Evolutionary conservation across 2,329 filamentous ascomycete genomes (phyloP).

Genomic region (Aspergillus candidus): DNA sequence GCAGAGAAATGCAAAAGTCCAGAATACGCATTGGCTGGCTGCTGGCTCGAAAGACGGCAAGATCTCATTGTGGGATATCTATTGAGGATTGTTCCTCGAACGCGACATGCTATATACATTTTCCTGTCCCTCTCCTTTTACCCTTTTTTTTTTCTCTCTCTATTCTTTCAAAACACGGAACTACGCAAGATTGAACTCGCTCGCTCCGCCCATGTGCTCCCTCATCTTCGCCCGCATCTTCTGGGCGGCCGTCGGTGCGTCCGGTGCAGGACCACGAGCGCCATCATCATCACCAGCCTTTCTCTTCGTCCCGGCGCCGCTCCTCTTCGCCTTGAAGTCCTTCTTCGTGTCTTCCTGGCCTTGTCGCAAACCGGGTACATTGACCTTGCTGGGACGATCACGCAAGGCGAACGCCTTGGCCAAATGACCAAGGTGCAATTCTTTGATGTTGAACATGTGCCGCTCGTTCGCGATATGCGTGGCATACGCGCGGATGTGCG

Average conservation of each 20-base stretch:
- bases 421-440: constrained; percentile 83
- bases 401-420: constrained; percentile 89
- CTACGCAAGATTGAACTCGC: constrained; percentile 55
- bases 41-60: constrained; percentile 92
- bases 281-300: constrained; percentile 27
- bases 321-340: constrained; percentile 42
- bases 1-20: constrained; percentile 58
- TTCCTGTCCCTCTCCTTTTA: neutral
- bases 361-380: constrained; percentile 45
- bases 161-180: constrained; percentile 1
- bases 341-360: constrained; percentile 43
- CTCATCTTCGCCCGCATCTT: constrained; percentile 51
- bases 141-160: too few relatives aligned
- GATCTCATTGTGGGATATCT: constrained; percentile 92
- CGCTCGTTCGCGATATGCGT: constrained; percentile 86
- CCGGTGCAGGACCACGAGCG: constrained; percentile 21
- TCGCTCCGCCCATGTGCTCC: constrained; percentile 47
- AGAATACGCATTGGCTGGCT: constrained; percentile 77
- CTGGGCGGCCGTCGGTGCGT: constrained; percentile 43
- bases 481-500: constrained; percentile 88
- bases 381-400: constrained; percentile 79
- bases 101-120: constrained; percentile 20
- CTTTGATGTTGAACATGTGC: constrained; percentile 82
- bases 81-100: constrained; percentile 44
- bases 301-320: constrained; percentile 32